Base-by-base conservation (phyloP, 2,329 filamentous ascomycete species). In the Penicillium sp. region DNA sequence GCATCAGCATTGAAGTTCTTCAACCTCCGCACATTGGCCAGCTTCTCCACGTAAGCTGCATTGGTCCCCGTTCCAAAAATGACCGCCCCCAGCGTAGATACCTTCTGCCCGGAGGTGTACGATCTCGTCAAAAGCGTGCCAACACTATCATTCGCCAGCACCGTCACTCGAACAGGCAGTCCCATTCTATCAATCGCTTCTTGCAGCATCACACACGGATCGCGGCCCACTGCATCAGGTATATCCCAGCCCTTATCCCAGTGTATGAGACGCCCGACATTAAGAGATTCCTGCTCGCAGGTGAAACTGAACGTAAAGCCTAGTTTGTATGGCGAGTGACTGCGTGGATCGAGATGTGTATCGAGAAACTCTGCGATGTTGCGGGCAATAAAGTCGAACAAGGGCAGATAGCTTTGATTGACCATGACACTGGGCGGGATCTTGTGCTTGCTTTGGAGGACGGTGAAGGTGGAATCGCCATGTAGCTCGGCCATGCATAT, bases 231-330 rank as follows among this genome's bases (percentile, higher is more conserved):
- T 2, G 66, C 66, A 6, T 64, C 63, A 11, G 66, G 64, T 15
- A 68, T 68, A 60, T 68, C 61, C 64, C 64, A 68, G 14, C 52
- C 64, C 61, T 68, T 68, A 31, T 67, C 64, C 66, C 66, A 68
- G 34, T 58, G 64, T 28, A 67, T 60, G 3, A 68, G 61, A 17
- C 43, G 55, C 14, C 64, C 63, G 14, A 55, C 52, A 11, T 57
- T 60, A 12, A 68, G 64, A 11, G 63, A 65, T 2, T 60, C 61
- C 28, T 68, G 63, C 34, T 65, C 59, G 17, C 58, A 67, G 28
- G 64, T 64, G 41, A 68, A 68, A 43, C 64, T 67, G 43, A 68
- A 68, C 14, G 66, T 68, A 48, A 68, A 67, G 3, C 66, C 66
- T 14, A 68, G 42, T 8, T 57, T 60, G 43, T 63, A 64, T 10